These are phyloP conservation scores for Fennellomyces sp. DNA, from an alignment of 371 early-diverging fungal species.

Conservation along the genomic window DNA sequence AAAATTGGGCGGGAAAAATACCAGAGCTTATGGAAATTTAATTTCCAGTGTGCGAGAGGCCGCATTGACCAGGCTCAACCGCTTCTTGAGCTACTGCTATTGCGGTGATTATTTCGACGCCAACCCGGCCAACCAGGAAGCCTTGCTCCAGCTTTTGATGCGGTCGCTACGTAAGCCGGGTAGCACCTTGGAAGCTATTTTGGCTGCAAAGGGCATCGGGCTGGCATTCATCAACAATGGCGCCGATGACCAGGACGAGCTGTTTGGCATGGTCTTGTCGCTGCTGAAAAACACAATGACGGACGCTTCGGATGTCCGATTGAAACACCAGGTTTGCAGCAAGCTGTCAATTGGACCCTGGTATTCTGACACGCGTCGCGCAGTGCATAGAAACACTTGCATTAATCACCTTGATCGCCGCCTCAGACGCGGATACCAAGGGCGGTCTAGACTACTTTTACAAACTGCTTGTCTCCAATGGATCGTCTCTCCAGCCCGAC, in stretches of 20 bases:
- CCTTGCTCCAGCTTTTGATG: slow-evolving; percentile 53
- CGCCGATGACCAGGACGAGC: slow-evolving; percentile 49
- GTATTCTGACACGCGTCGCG: neutral
- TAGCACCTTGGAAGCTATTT: slow-evolving; percentile 52
- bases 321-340: slow-evolving; percentile 48
- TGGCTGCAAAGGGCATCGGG: slow-evolving; percentile 59
- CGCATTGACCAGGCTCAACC: slow-evolving; percentile 23
- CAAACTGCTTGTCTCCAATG: slow-evolving; percentile 29
- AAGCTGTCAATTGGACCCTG: no score
- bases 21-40: neutral
- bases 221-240: slow-evolving; percentile 68
- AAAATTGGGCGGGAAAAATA: neutral
- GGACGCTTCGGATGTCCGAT: slow-evolving; percentile 36
- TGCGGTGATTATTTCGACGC: slow-evolving; percentile 21
- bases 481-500: slow-evolving; percentile 23
- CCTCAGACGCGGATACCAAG: slow-evolving; percentile 50
- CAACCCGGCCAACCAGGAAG: slow-evolving; percentile 20
- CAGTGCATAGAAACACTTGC: slow-evolving; percentile 54
- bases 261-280: slow-evolving; percentile 53
- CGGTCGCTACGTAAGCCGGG: slow-evolving; percentile 60
- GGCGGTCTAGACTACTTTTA: slow-evolving; percentile 32
- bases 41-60: slow-evolving; percentile 22
- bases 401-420: slow-evolving; percentile 62
- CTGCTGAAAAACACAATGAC: slow-evolving; percentile 47
- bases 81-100: slow-evolving; percentile 20